Evolutionary conservation across 495 filamentous ascomycete genomes (phyloP), one percentile per base, ranked within the genome.

Genomic region (Penicillium goetzii): DNA sequence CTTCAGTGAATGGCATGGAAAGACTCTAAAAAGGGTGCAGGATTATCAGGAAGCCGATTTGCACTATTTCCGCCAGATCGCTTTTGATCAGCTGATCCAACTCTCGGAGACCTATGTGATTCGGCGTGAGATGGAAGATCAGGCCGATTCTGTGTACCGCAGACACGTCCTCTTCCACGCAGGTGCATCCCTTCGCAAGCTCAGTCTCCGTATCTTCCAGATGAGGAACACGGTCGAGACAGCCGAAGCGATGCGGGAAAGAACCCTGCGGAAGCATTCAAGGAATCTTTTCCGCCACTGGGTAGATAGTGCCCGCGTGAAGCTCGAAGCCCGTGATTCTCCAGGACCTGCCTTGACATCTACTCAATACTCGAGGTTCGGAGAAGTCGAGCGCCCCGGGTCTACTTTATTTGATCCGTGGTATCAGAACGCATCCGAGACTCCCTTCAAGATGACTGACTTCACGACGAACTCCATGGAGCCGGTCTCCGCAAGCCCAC

Each of bases 241-340:
- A 12, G 80, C 84, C 2, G 80, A 83, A 58, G 79, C 80, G 26
- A 76, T 90, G 67, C 81, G 81, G 56, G 82, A 82, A 40, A 82
- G 86, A 73, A 86, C 80, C 50, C 72, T 83, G 17, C 80, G 84
- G 62, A 84, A 80, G 62, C 78, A 85, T 68, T 74, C 81, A 23
- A 78, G 84, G 59, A 82, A 77, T 53, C 77, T 86, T n/a, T 82
- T 90, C 64, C 83, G 81, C 40, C 75, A 77, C 52, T 90, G 88
- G 88, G 73, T 80, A 15, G 79, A 86, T 10, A 82, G 79, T 61
- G 72, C 82, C 8, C 82, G 74, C 51, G 58, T 77, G 28, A 74
- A 72, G 43, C 58, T 77, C 14, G 75, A 75, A 56, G 73, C 70
- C 40, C 74, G 71, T 51, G 78, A 79, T 67, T 74, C 74, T 10